These are phyloP conservation scores for Quercus dentata DNA, from an alignment of 306 rosid genomes.

Conservation along the genomic window DNA sequence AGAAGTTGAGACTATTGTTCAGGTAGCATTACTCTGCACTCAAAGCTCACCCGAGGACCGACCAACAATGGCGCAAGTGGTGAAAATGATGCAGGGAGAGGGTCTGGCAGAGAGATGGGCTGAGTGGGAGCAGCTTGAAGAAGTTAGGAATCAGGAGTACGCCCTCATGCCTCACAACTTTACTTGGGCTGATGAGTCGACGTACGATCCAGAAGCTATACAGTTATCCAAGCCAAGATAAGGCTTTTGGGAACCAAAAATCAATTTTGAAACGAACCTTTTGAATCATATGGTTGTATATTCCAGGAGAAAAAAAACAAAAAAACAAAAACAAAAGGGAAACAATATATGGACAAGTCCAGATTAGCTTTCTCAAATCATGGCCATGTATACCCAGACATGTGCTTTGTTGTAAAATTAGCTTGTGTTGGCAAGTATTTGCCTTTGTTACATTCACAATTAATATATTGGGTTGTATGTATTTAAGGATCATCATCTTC, in stretches of 20 bases:
- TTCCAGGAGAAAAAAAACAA: background rate
- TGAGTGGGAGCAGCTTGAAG: slow-evolving; percentile 72
- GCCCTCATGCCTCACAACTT: slow-evolving; percentile 55
- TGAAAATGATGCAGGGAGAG: slow-evolving; percentile 59
- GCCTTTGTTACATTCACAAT: background rate
- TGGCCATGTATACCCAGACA: background rate
- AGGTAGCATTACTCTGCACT: slow-evolving; percentile 83
- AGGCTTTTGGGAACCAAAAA: background rate
- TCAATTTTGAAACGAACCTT: slow-evolving; percentile 30
- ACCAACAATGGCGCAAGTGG: slow-evolving; percentile 72
- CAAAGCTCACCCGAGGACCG: slow-evolving; percentile 69
- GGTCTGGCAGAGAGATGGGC: slow-evolving; percentile 82
- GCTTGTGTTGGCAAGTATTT: background rate
- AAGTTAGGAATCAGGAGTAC: slow-evolving; percentile 47
- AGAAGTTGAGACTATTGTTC: slow-evolving; percentile 67
- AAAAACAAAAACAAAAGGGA: background rate
- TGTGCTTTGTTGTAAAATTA: background rate
- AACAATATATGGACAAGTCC: background rate
- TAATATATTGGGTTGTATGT: too few species aligned
- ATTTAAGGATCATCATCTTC: too few species aligned
- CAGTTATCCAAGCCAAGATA: slow-evolving; percentile 81
- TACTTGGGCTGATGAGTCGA: slow-evolving; percentile 74
- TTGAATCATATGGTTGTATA: background rate
- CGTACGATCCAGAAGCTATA: slow-evolving; percentile 83
- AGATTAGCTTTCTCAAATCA: background rate